These are phyloP conservation scores for Fagopyrum tataricum DNA, from an alignment of 148 eudicot genomes.

Conservation along the genomic window DNA sequence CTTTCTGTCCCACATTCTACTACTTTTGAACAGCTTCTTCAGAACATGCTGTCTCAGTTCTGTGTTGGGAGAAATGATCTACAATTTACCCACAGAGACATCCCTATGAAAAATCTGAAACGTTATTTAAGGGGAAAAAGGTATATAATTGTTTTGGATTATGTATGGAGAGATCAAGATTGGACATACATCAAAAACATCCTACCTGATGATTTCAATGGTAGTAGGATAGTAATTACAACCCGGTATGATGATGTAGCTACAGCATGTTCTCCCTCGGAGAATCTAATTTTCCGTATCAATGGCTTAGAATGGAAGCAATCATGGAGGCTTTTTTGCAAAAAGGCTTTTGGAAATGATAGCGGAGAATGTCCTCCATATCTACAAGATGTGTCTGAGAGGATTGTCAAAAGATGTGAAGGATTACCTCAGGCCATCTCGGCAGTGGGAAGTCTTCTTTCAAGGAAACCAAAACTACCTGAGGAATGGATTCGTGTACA, in stretches of 20 bases:
- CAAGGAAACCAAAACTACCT: conserved; percentile 3
- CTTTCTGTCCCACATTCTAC: conserved; percentile 7
- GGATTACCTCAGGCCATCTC: conserved; percentile 7
- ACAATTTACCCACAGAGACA: not conserved
- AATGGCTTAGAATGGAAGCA: not conserved
- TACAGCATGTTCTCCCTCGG: too few relatives aligned
- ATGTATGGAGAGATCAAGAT: too few relatives aligned
- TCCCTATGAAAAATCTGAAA: not conserved
- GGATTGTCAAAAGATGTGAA: not conserved
- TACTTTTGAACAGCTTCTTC: conserved; percentile 6
- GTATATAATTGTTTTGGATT: too few relatives aligned
- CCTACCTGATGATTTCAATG: too few relatives aligned
- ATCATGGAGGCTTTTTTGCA: not conserved
- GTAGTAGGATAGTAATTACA: too few relatives aligned
- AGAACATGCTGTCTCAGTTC: not conserved
- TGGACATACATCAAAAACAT: too few relatives aligned
- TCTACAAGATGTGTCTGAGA: not conserved
- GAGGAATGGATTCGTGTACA: not conserved
- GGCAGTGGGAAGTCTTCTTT: conserved; percentile 1
- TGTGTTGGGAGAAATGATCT: not conserved
- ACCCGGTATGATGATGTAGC: too few relatives aligned
- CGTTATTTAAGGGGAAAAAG: too few relatives aligned
- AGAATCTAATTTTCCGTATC: too few relatives aligned
- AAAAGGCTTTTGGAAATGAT: too few relatives aligned
- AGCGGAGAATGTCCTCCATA: not conserved